Percentiles rank a stretch among this genome's conserved stretches.
Conservation (phyloP, 441 rosid species). For the Melastoma candidum region DNA sequence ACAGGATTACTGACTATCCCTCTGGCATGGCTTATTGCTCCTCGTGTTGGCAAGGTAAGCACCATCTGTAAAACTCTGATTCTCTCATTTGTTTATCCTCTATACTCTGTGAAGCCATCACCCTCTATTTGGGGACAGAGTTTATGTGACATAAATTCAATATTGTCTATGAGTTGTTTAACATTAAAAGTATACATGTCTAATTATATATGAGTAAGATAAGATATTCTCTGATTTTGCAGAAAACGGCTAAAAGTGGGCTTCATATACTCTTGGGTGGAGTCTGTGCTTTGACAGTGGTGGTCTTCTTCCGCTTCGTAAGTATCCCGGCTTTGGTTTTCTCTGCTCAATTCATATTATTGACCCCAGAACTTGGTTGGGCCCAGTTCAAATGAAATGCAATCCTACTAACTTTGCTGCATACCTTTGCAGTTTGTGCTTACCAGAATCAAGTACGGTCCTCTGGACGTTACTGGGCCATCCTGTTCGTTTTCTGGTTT, state of each 20-base stretch:
- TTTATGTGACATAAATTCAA: too few relatives aligned
- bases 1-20: conserved; percentile 83
- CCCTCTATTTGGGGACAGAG: too few relatives aligned
- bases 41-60: conserved; percentile 83
- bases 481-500: conserved; percentile 93
- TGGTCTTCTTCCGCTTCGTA: conserved; percentile 91
- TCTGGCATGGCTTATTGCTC: conserved; percentile 93
- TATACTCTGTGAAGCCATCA: too few relatives aligned
- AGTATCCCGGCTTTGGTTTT: conserved; percentile 22
- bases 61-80: background rate
- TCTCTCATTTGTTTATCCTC: too few relatives aligned
- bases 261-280: conserved; percentile 91
- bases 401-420: background rate
- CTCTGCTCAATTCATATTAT: background rate
- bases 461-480: conserved; percentile 83
- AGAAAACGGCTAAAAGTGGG: conserved; percentile 92
- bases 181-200: background rate
- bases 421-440: conserved; percentile 67
- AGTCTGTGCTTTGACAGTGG: conserved; percentile 81
- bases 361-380: background rate
- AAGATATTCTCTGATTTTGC: conserved; percentile 13
- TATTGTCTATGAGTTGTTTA: too few relatives aligned
- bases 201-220: background rate
- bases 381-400: background rate
- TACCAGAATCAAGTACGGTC: conserved; percentile 83